Evolutionary conservation across 176 grass and related monocot genomes (phyloP).

Genomic region (Hordeum marinum): DNA sequence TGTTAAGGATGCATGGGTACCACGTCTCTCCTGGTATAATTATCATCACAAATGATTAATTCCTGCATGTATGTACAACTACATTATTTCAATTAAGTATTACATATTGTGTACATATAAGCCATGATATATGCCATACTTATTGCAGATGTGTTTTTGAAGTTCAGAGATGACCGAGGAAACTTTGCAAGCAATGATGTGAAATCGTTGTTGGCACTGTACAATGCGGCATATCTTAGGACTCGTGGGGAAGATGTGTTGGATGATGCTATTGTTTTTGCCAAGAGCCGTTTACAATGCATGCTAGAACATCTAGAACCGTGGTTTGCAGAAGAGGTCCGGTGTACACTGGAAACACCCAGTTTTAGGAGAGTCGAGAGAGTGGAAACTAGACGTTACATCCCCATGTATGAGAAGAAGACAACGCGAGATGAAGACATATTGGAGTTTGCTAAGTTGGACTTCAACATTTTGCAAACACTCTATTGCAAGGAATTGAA

Average conservation of each 20-base stretch:
- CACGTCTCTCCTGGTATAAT: conserved; percentile 12
- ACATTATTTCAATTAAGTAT: neutral
- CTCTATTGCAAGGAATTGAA: conserved; percentile 36
- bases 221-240: conserved; percentile 35
- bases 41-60: neutral
- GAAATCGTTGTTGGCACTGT: conserved; percentile 15
- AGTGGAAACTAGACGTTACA: conserved; percentile 22
- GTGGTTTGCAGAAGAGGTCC: conserved; percentile 7
- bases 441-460: conserved; percentile 34
- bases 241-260: conserved; percentile 37
- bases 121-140: neutral
- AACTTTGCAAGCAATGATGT: conserved; percentile 3
- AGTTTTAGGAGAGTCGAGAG: conserved; percentile 22
- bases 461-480: conserved; percentile 39
- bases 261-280: conserved; percentile 8
- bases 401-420: conserved; percentile 32
- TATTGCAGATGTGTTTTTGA: conserved; percentile 30
- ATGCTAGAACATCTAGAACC: neutral
- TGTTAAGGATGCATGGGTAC: conserved; percentile 37
- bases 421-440: neutral
- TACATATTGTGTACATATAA: neutral
- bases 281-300: neutral
- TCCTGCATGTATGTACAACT: neutral
- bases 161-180: conserved; percentile 28
- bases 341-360: conserved; percentile 15